Evolutionary conservation across 1,284 basidiomycete genomes (phyloP), one percentile per base, ranked within the genome.

Genomic region (Trichosporon inkin): DNA sequence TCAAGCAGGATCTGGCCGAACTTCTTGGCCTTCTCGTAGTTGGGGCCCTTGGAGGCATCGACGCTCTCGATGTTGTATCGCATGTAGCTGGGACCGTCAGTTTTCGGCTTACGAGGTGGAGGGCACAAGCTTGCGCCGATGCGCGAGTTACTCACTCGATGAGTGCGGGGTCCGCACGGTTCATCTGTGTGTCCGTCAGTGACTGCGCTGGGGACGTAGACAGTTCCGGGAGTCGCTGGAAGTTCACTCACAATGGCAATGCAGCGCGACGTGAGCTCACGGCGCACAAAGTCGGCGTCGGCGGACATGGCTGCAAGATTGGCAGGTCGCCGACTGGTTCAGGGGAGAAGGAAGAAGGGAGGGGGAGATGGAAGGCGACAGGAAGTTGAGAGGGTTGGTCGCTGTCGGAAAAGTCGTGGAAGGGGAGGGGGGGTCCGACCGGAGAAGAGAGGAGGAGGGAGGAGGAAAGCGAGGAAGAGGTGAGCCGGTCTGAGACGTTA

Each of bases 1-100:
- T 96, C 89, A 68, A 99, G 88, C 57, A 99, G 85, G 76, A 94
- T 89, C 75, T 96, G 92, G 56, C 93, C 95, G 72, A 98, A 97
- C 78, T 95, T 88, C 81, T 98, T 98, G 49, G 92, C 95, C 38
- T 97, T 84, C 71, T 85, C 85, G 80, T 96, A 98, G 8, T 86
- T 97, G 67, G 93, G 89, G 53, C 96, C 94, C 71, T 88, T 88
- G 53, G 82, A 83, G 7, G 90, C 81, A 74, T 94, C 87, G 63
- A 88, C 88, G 55, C 84, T 84, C 77, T 95, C 85, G 74, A 99
- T 92, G 78, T 92, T 84, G 80, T 92, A 96, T 76, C 96, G 89
- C 94, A 98, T 96, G 81, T 96, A 98, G 7, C 75, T 82, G 73
- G 51, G 77, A 34, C 4, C 16, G 59, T 53, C 24, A 55, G 49